These are phyloP conservation scores for Cladophialophora bantiana DNA, from an alignment of 2,329 filamentous ascomycete species.

Conservation along the genomic window DNA sequence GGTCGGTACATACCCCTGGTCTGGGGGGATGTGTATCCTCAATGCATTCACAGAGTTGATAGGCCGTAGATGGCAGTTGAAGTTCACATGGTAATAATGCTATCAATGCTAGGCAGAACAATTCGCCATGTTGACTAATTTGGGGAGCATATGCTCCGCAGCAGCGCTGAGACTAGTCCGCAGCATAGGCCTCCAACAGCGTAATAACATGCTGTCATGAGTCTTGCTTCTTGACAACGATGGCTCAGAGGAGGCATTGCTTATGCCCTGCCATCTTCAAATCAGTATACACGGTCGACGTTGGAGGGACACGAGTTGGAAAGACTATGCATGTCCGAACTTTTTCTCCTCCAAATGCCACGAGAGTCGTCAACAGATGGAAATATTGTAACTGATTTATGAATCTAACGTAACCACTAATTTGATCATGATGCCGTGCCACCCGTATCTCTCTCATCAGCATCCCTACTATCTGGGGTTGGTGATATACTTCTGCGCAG, in stretches of 20 bases:
- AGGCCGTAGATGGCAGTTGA: neutral
- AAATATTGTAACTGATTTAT: neutral
- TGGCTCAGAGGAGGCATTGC: neutral
- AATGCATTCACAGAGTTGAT: neutral
- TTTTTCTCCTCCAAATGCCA: too few species aligned
- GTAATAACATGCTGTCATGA: neutral
- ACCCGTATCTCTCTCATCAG: conserved; percentile 23
- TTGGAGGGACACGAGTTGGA: too few species aligned
- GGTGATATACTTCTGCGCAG: neutral
- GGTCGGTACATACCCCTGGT: conserved; percentile 4
- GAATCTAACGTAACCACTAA: neutral
- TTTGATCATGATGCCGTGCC: conserved; percentile 1
- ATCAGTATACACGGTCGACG: too few species aligned
- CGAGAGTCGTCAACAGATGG: too few species aligned
- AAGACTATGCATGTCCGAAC: too few species aligned
- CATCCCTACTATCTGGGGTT: neutral
- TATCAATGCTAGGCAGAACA: neutral
- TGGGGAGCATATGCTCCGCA: neutral
- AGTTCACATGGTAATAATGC: neutral
- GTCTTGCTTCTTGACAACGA: neutral
- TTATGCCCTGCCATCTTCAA: neutral
- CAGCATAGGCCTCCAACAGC: neutral
- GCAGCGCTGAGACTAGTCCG: neutral
- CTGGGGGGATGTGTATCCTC: neutral
- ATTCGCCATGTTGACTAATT: neutral